These are phyloP conservation scores for Chenopodium suecicum DNA, from an alignment of 148 eudicot species.

Conservation along the genomic window DNA sequence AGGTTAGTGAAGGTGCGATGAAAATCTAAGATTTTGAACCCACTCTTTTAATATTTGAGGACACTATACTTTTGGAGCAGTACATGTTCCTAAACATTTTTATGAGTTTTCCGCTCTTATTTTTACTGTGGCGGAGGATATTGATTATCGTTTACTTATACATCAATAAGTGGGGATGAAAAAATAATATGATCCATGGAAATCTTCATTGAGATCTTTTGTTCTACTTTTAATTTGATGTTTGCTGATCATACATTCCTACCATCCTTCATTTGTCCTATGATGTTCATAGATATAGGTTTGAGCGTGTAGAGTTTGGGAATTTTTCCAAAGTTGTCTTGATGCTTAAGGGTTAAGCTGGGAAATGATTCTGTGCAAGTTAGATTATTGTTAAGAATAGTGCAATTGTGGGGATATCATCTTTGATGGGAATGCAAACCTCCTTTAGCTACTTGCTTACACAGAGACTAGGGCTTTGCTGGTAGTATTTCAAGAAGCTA, in stretches of 20 bases:
- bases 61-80: too few relatives aligned
- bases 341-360: background rate
- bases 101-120: background rate
- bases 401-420: background rate
- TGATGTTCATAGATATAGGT: background rate
- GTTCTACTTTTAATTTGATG: too few relatives aligned
- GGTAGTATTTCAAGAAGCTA: background rate
- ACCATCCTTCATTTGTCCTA: background rate
- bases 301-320: background rate
- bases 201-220: background rate
- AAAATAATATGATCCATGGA: background rate
- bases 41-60: background rate
- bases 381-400: background rate
- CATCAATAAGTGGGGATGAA: background rate
- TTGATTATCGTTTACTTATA: background rate
- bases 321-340: background rate
- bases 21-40: background rate
- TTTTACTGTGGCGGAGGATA: background rate
- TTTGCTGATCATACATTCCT: background rate
- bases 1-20: background rate
- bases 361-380: background rate
- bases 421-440: background rate
- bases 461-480: background rate
- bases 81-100: too few relatives aligned
- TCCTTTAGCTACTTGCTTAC: background rate